phyloP scores from a whole-genome alignment of 805 yeast species.

The Wickerhamomyces hampshirensis region DNA sequence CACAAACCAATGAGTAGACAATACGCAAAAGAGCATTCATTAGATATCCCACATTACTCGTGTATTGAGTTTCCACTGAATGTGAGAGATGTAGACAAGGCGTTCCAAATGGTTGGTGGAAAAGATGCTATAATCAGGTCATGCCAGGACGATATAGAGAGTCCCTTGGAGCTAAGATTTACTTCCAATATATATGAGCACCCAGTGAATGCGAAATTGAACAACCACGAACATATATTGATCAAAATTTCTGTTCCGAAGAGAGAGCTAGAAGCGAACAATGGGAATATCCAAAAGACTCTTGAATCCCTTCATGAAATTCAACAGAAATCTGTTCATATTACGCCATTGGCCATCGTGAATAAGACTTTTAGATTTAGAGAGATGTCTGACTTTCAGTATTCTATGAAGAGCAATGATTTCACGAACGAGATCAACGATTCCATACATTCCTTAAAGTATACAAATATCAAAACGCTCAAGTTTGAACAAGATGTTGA shows the following conservation, averaged over 20 bases:
- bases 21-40: slow-evolving; percentile 48
- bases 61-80: slow-evolving; percentile 76
- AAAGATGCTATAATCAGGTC: slow-evolving; percentile 29
- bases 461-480: slow-evolving; percentile 36
- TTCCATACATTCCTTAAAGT: slow-evolving; percentile 39
- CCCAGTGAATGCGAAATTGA: slow-evolving; percentile 54
- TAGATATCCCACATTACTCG: slow-evolving; percentile 70
- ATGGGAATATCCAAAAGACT: slow-evolving; percentile 40
- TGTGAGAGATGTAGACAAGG: slow-evolving; percentile 57
- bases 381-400: slow-evolving; percentile 86
- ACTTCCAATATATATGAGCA: slow-evolving; percentile 43
- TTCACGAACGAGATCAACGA: slow-evolving; percentile 37
- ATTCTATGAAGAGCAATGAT: slow-evolving; percentile 51
- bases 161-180: slow-evolving; percentile 36
- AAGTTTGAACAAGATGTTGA: slow-evolving; percentile 29
- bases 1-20: slow-evolving; percentile 17
- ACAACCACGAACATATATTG: slow-evolving; percentile 51
- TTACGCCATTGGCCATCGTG: slow-evolving; percentile 62
- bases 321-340: slow-evolving; percentile 34
- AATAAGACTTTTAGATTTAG: slow-evolving; percentile 71
- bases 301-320: slow-evolving; percentile 26
- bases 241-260: slow-evolving; percentile 60
- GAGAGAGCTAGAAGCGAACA: slow-evolving; percentile 36
- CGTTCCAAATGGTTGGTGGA: slow-evolving; percentile 71
- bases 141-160: slow-evolving; percentile 25